A percentile compares a stretch with the other conserved stretches of the same genome.
These are phyloP conservation scores for Fusarium albosuccineum DNA, from an alignment of 2,329 filamentous ascomycete genomes.

Conservation along the genomic window DNA sequence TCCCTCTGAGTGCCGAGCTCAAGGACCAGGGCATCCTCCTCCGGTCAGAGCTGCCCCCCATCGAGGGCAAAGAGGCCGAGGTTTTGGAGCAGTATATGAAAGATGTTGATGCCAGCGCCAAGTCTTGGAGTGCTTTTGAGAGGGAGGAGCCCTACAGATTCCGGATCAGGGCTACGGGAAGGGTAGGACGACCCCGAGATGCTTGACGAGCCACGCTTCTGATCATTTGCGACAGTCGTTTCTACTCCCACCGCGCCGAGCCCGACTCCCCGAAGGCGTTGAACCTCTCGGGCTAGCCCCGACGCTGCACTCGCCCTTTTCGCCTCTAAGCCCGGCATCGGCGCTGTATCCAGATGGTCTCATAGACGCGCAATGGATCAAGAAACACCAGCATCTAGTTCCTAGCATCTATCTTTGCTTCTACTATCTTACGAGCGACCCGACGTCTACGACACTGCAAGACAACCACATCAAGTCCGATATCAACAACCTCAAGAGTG, in stretches of 20 bases:
- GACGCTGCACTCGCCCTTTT: slow-evolving; percentile 90
- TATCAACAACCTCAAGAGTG: slow-evolving; percentile 80
- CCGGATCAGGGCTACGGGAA: slow-evolving; percentile 79
- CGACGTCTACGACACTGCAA: slow-evolving; percentile 79
- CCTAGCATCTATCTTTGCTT: slow-evolving; percentile 86
- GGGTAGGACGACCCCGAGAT: slow-evolving; percentile 69
- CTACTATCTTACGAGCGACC: slow-evolving; percentile 80
- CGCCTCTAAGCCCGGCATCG: slow-evolving; percentile 87
- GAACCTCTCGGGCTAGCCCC: slow-evolving; percentile 62
- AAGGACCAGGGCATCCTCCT: slow-evolving; percentile 72
- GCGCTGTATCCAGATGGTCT: slow-evolving; percentile 90
- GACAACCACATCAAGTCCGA: slow-evolving; percentile 92
- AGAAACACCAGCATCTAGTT: slow-evolving; percentile 88
- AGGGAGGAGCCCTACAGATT: slow-evolving; percentile 69
- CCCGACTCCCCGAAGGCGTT: slow-evolving; percentile 65
- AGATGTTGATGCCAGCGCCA: slow-evolving; percentile 71
- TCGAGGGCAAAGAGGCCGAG: slow-evolving; percentile 75
- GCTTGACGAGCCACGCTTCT: slow-evolving; percentile 42
- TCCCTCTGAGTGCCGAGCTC: slow-evolving; percentile 63
- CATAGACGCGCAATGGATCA: slow-evolving; percentile 84
- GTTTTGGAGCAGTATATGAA: slow-evolving; percentile 76
- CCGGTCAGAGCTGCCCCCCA: slow-evolving; percentile 76
- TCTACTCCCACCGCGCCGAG: slow-evolving; percentile 69
- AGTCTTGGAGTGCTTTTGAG: slow-evolving; percentile 76
- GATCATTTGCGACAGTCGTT: slow-evolving; percentile 59